Percentiles rank a stretch among this genome's conserved stretches.
phyloP scores from a whole-genome alignment of 2,329 filamentous ascomycete genomes.

The Chalaropsis thielavioides region DNA sequence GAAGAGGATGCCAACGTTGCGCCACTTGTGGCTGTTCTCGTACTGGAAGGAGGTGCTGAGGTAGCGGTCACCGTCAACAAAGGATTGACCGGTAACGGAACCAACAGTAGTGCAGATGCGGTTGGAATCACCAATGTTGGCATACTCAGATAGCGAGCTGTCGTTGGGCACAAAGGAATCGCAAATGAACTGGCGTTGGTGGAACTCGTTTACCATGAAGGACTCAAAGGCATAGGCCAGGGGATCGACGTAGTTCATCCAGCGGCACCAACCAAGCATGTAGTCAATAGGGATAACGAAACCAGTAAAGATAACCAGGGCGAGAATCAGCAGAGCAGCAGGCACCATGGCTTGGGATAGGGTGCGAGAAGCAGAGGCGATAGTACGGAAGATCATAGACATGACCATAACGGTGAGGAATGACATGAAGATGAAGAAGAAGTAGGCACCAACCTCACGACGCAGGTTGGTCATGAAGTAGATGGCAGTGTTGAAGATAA shows the following conservation, averaged over 20 bases:
- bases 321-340: slow-evolving; percentile 46
- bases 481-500: slow-evolving; percentile 63
- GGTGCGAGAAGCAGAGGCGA: slow-evolving; percentile 61
- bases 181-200: slow-evolving; percentile 44
- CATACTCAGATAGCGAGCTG: slow-evolving; percentile 26
- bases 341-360: slow-evolving; percentile 50
- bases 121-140: slow-evolving; percentile 26
- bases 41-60: slow-evolving; percentile 43
- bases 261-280: slow-evolving; percentile 68
- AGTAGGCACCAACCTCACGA: slow-evolving; percentile 61
- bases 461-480: slow-evolving; percentile 82
- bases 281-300: slow-evolving; percentile 51
- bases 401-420: slow-evolving; percentile 61
- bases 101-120: slow-evolving; percentile 46
- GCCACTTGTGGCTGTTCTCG: slow-evolving; percentile 46
- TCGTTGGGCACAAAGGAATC: slow-evolving; percentile 32
- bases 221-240: slow-evolving; percentile 69
- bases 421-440: slow-evolving; percentile 68
- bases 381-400: slow-evolving; percentile 76
- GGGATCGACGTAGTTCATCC: slow-evolving; percentile 71
- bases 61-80: slow-evolving; percentile 45
- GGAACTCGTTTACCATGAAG: slow-evolving; percentile 73
- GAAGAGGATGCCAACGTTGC: slow-evolving; percentile 55
- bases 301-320: slow-evolving; percentile 55
- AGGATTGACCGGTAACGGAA: slow-evolving; percentile 35